Evolutionary conservation across 2,329 filamentous ascomycete genomes (phyloP).

Genomic region (Claviceps citrina): DNA sequence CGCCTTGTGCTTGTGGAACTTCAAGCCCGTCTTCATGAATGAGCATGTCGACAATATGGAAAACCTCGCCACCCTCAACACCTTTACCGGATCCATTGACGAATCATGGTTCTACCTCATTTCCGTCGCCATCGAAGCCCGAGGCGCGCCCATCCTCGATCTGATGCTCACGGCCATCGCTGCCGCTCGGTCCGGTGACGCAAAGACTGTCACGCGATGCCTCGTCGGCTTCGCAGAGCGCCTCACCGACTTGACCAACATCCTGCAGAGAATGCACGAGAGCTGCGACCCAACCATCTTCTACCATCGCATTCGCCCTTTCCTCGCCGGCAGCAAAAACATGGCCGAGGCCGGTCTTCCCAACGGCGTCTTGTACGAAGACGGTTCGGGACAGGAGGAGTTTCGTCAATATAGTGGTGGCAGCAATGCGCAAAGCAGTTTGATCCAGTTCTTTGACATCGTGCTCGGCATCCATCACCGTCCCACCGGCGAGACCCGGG

Average conservation of each 20-base stretch:
- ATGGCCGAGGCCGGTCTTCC: slow-evolving; percentile 91
- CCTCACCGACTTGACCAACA: slow-evolving; percentile 63
- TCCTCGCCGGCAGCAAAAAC: slow-evolving; percentile 91
- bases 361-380: slow-evolving; percentile 73
- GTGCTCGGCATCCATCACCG: slow-evolving; percentile 79
- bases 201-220: slow-evolving; percentile 54
- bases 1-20: slow-evolving; percentile 89
- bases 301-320: slow-evolving; percentile 91
- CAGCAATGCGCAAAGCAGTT: slow-evolving; percentile 89
- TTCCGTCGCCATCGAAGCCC: slow-evolving; percentile 87
- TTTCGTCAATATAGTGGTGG: slow-evolving; percentile 84
- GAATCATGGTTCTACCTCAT: slow-evolving; percentile 98
- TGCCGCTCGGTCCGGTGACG: slow-evolving; percentile 58
- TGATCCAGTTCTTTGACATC: slow-evolving; percentile 96
- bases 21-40: slow-evolving; percentile 73
- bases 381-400: slow-evolving; percentile 49
- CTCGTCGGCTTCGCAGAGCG: slow-evolving; percentile 75
- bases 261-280: slow-evolving; percentile 86
- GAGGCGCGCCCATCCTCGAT: slow-evolving; percentile 72
- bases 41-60: slow-evolving; percentile 71
- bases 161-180: slow-evolving; percentile 79
- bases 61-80: slow-evolving; percentile 75
- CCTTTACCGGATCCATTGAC: slow-evolving; percentile 86
- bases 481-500: slow-evolving; percentile 61
- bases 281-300: slow-evolving; percentile 89